Evolutionary conservation across 441 rosid genomes (phyloP), one percentile per base, ranked within the genome.

Genomic region (Erodium moschatum): DNA sequence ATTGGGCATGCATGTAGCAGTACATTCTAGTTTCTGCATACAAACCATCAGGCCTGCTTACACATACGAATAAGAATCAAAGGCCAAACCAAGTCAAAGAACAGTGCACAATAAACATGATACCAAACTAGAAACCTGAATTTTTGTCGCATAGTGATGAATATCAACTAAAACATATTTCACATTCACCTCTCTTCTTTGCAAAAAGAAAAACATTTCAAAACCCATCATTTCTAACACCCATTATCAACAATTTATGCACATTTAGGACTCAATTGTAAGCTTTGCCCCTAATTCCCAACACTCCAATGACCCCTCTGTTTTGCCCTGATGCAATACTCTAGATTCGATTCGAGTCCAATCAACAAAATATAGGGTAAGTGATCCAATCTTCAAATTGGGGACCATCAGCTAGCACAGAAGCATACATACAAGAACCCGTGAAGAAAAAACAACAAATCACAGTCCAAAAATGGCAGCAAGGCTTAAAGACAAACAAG

Each of bases 401-500:
- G 58, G 58, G 58, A 52, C 58, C 58, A 52, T 52, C 58, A 52
- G 5, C 1, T n/a, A 1, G 58, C 19, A 15, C 20, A n/a, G n/a
- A 52, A 52, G 58, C 58, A 52, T 15, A 52, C 6, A 52, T 52
- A 52, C 20, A 52, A 52, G 58, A 52, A 52, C 5, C 58, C 58
- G 58, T 52, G 58, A n/a, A 52, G 18, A 24, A 52, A 15, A n/a
- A n/a, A n/a, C 19, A 52, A 52, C 19, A 52, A 52, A 38, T 52
- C n/a, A 52, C 19, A 52, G 58, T 15, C 27, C 27, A 24, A 24
- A 24, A 24, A 24, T 24, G 27, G 27, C 27, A 52, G 6, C 58
- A 52, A n/a, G 19, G 58, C 19, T 13, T 15, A 52, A 15, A 52
- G 58, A 52, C 19, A 52, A 52, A 15, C 58, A 16, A 13, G 58